Evolutionary conservation across 257 asterid species (phyloP), one percentile per base, ranked within the genome.

Genomic region (Coffea canephora): DNA sequence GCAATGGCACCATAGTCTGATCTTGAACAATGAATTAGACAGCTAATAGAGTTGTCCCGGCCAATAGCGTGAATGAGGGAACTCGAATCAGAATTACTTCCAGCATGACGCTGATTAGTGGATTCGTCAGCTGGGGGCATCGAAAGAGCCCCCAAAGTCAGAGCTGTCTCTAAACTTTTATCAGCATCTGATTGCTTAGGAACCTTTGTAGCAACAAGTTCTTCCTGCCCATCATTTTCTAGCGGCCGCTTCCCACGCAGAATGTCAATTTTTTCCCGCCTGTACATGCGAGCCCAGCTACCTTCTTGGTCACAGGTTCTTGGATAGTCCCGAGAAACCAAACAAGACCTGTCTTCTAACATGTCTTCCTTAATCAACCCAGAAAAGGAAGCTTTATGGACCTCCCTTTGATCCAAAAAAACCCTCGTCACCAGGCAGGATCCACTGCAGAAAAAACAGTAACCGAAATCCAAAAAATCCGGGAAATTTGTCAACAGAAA

Each of bases 1-100:
- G 99, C 97, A 61, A 96, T 81, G 2, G 91, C 80, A 27, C 99
- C 98, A 66, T 92, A 96, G 80, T 94, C 99, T 3, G 95, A 86
- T 70, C 99, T 86, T 15, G 99, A 94, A 92, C 93, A 90, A 39
- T 74, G 87, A 59, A 94, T 79, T 39, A 96, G 96, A 76, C 97
- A 91, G 78, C 86, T 89, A 25, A 96, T 89, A 2, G 98, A 90
- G 90, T 89, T 96, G 82, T 94, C 99, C 4, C 89, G 81, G 50
- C 98, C 99, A 41, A 96, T 92, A 57, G 86, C 92, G 36, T 90
- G 76, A 62, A 96, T 87, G n/a, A 96, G 89, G 25, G 97, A 87
- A 71, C 87, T 91, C 7, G 89, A 49, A 80, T 93, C 98, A 4
- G 90, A 84, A 83, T 86, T 84, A 76, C 86, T 92, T 36, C 83